Evolutionary conservation across 2,329 filamentous ascomycete genomes (phyloP).

Genomic region (Immersiporthe knoxdaviesiana): DNA sequence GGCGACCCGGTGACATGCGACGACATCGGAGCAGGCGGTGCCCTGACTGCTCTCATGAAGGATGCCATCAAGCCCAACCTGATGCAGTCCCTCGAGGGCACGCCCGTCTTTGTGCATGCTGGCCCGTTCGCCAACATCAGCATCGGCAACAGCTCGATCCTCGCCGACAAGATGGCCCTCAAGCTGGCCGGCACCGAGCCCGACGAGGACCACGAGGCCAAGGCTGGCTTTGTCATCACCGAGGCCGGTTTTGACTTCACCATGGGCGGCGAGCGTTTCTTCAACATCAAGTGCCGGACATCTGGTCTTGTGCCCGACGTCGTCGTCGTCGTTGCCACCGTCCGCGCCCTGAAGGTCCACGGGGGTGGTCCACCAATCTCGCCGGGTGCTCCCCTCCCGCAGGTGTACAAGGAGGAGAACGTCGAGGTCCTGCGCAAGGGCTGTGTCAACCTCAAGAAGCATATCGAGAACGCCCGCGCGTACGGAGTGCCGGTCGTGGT

Average conservation of each 20-base stretch:
- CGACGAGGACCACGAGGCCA: conserved; percentile 80
- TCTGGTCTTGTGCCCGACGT: conserved; percentile 92
- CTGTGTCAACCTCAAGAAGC: conserved; percentile 93
- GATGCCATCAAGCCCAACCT: conserved; percentile 97
- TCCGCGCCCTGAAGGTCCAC: conserved; percentile 95
- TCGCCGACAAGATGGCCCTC: conserved; percentile 92
- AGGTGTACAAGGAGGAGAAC: conserved; percentile 92
- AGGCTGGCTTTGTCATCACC: conserved; percentile 91
- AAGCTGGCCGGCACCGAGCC: conserved; percentile 94
- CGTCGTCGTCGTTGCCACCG: conserved; percentile 92
- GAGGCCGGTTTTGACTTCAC: conserved; percentile 99
- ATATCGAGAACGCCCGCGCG: conserved; percentile 84
- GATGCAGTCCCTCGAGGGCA: conserved; percentile 97
- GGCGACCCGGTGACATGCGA: conserved; percentile 96
- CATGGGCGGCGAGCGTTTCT: conserved; percentile 99
- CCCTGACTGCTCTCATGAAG: conserved; percentile 92
- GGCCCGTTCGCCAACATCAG: conserved; percentile 98
- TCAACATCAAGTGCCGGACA: conserved; percentile 99
- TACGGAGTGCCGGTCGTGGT: conserved; percentile 96
- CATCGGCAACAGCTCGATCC: conserved; percentile 93
- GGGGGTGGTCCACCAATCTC: conserved; percentile 93
- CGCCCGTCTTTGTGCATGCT: conserved; percentile 95
- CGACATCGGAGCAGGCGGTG: conserved; percentile 90
- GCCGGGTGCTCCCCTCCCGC: conserved; percentile 80
- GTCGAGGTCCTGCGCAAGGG: conserved; percentile 86